phyloP scores from a whole-genome alignment of 2,329 filamentous ascomycete genomes.

The Epichloe uncinata region DNA sequence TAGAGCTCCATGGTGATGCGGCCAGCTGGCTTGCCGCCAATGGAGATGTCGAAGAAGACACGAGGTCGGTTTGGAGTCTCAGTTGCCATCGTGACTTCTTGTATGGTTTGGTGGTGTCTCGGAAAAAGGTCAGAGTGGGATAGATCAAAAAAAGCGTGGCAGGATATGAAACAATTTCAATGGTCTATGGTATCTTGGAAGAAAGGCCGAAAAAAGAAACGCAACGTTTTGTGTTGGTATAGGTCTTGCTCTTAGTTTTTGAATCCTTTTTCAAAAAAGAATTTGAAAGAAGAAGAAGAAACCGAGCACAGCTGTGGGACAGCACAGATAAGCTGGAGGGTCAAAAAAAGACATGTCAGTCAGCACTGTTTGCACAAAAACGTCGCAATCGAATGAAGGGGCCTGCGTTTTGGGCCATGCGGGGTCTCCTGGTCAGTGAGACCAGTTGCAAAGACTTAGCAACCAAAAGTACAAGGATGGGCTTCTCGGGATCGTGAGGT shows the following conservation, averaged over 20 bases:
- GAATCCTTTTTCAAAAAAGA: too few species aligned
- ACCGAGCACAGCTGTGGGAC: background rate
- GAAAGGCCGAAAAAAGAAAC: background rate
- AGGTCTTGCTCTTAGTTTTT: background rate
- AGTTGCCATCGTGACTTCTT: constrained; percentile 25
- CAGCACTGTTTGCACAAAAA: background rate
- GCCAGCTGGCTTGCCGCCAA: constrained; percentile 60
- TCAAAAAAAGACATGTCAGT: background rate
- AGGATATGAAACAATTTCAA: background rate
- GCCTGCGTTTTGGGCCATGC: background rate
- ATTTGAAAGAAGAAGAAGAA: background rate
- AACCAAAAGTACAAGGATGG: background rate
- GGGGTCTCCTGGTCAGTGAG: background rate
- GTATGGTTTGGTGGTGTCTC: background rate
- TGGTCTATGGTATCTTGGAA: background rate
- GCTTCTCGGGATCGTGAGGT: background rate
- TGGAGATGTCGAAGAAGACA: constrained; percentile 87
- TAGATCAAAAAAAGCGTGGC: background rate
- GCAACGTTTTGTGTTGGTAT: too few species aligned
- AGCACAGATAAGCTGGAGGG: background rate
- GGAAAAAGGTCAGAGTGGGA: background rate
- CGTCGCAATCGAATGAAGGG: background rate
- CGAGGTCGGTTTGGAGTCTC: constrained; percentile 46
- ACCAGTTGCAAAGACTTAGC: background rate
- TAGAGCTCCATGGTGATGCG: constrained; percentile 80